These are phyloP conservation scores for Dendrobium officinale DNA, from an alignment of 106 monocot genomes.

Conservation along the genomic window DNA sequence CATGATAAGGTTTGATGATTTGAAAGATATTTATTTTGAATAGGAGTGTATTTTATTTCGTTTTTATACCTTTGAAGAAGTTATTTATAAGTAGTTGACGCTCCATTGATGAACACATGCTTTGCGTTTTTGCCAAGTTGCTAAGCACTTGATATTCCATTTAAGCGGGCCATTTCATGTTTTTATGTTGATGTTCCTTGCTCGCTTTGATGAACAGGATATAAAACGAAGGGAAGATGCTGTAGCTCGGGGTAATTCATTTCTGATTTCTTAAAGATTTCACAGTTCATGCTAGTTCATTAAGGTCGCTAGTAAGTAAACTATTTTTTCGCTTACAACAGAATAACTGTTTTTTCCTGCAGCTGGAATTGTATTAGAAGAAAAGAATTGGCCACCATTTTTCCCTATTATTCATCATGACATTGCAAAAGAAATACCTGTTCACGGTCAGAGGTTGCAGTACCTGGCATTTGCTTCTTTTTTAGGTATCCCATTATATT, in stretches of 20 bases:
- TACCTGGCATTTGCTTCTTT: conserved; percentile 96
- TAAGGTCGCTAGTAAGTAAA: background rate
- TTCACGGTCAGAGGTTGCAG: conserved; percentile 80
- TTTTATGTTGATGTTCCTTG: conserved; percentile 3
- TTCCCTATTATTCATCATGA: conserved; percentile 99
- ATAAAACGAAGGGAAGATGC: conserved; percentile 20
- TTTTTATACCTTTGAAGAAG: background rate
- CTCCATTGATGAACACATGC: background rate
- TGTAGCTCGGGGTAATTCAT: conserved; percentile 11
- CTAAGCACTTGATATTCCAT: background rate
- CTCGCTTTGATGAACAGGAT: conserved; percentile 3
- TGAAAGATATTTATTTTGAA: background rate
- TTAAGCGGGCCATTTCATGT: background rate
- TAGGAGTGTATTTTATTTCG: background rate
- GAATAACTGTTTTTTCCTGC: conserved; percentile 1
- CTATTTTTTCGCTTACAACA: background rate
- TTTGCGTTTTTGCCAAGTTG: background rate
- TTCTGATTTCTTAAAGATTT: background rate
- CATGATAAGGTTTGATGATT: background rate
- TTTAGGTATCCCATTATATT: conserved; percentile 46
- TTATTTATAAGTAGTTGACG: background rate
- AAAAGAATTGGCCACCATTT: conserved; percentile 92
- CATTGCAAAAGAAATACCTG: conserved; percentile 86
- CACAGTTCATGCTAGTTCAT: background rate
- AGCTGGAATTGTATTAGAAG: conserved; percentile 85